These are phyloP conservation scores for Acmispon strigosus DNA, from an alignment of 306 rosid species.

Conservation along the genomic window DNA sequence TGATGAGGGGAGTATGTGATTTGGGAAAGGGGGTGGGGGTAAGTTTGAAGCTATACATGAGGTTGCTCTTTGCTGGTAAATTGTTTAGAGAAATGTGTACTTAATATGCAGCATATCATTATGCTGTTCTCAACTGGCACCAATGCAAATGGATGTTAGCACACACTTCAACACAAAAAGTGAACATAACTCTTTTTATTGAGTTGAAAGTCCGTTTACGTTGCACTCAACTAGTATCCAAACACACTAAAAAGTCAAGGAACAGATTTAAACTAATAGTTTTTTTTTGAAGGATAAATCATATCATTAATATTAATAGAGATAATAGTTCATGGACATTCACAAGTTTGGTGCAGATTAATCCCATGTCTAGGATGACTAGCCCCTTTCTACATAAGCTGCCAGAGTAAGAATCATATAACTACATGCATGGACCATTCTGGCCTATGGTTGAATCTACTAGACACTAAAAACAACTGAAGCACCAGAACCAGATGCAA, in stretches of 20 bases:
- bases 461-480: neutral
- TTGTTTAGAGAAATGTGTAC: neutral
- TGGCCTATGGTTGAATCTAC: neutral
- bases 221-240: too few relatives aligned
- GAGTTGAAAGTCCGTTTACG: too few relatives aligned
- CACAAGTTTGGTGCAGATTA: neutral
- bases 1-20: neutral
- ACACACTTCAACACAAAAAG: too few relatives aligned
- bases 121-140: neutral
- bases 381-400: neutral
- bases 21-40: neutral
- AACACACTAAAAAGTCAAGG: neutral
- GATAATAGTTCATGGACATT: neutral
- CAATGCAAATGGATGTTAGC: too few relatives aligned
- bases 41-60: neutral
- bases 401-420: neutral
- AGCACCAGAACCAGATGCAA: neutral
- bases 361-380: neutral
- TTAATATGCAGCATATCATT: neutral
- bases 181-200: too few relatives aligned
- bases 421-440: neutral
- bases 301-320: too few relatives aligned
- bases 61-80: neutral
- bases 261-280: neutral
- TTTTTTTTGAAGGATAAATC: too few relatives aligned